Base-by-base conservation (phyloP, 2,329 filamentous ascomycete genomes). In the Aspergillus jensenii region DNA sequence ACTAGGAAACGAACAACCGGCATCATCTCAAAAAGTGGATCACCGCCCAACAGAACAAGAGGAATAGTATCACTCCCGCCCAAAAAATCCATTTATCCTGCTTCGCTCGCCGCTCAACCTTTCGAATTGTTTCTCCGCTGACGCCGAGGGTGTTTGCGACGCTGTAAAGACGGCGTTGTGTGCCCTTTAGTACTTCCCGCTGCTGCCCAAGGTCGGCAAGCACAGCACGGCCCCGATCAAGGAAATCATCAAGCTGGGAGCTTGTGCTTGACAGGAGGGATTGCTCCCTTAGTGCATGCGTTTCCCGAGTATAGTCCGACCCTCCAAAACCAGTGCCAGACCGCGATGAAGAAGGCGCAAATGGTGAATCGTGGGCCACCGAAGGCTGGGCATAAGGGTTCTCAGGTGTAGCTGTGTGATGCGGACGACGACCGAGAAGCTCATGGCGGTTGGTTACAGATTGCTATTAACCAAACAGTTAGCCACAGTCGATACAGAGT, bases 51-150 rank as follows among this genome's bases (percentile, higher is more conserved):
- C 93, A 96, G 72, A 99, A 99, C 39, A 84, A 71, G 68, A 98
- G 90, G 75, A 99, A 99, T 37, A 95, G 76, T 5, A 96, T 76
- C 3, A 93, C 91, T 0, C 95, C 92, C 0, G 81, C 89, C 83
- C 90, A 90, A 74, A 99, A 99, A 37, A 99, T 96, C 92, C 93
- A 98, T 78, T 97, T 98, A 74, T 99, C 95, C 79, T 98, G 90
- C 74, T 87, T 90, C 51, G 95, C 92, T 62, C 95, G 83, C 66
- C 95, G 80, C 78, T 98, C 93, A 43, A 99, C 89, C 91, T 95
- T 98, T 47, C 95, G 87, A 64, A 99, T 99, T 2, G 95, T 99
- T 73, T 98, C 93, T 19, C 93, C 93, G 69, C 90, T 96, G 59
- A 99, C 85, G 0, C 95, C 95, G 48, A 99, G 78, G 21, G 95